Evolutionary conservation across 306 rosid species (phyloP).

Genomic region (Trifolium subterraneum): DNA sequence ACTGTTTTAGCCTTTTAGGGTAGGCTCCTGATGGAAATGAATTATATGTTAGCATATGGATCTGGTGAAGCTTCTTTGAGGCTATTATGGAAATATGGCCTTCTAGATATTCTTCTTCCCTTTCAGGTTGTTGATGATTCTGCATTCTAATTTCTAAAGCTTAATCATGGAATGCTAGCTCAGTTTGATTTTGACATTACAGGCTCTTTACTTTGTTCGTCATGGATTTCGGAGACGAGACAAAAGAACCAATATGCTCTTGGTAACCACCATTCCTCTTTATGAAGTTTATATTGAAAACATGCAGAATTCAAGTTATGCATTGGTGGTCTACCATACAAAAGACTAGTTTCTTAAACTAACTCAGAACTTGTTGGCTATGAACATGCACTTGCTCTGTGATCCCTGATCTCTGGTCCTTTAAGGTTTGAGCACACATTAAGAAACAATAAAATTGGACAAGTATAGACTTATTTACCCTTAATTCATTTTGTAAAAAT

Average conservation of each 20-base stretch:
- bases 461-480: background rate
- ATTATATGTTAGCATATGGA: slow-evolving; percentile 91
- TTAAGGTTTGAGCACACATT: background rate
- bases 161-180: slow-evolving; percentile 34
- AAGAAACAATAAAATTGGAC: background rate
- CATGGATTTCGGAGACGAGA: slow-evolving; percentile 76
- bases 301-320: background rate
- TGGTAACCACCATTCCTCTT: slow-evolving; percentile 57
- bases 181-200: slow-evolving; percentile 45
- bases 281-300: slow-evolving; percentile 33
- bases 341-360: slow-evolving; percentile 25
- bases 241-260: slow-evolving; percentile 85
- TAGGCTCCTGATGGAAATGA: slow-evolving; percentile 85
- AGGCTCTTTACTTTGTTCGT: slow-evolving; percentile 85
- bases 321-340: background rate
- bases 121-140: slow-evolving; percentile 58
- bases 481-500: background rate
- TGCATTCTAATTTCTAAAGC: slow-evolving; percentile 34
- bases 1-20: slow-evolving; percentile 54
- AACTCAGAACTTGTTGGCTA: slow-evolving; percentile 28
- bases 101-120: slow-evolving; percentile 81
- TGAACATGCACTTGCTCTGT: background rate
- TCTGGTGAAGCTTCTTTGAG: slow-evolving; percentile 89
- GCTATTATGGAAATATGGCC: slow-evolving; percentile 82
- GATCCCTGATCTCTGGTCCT: background rate